Conservation (phyloP, 495 filamentous ascomycete genomes). For the Podospora fimiseda region DNA sequence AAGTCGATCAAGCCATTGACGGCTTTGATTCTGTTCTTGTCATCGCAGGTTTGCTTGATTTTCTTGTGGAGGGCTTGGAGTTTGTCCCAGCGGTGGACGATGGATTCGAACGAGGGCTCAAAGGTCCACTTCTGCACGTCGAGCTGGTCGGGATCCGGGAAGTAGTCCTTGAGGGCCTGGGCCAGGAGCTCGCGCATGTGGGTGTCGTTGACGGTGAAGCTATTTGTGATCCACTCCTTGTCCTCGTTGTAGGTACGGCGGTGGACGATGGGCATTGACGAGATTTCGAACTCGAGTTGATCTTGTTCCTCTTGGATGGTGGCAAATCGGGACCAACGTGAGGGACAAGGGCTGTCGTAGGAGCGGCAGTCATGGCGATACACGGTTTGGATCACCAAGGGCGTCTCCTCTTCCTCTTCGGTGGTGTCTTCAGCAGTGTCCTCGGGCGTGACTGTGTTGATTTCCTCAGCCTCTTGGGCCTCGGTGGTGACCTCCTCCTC, state of each 20-base stretch:
- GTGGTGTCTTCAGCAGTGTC: neutral
- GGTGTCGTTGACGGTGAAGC: constrained; percentile 20
- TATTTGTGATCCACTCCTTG: constrained; percentile 17
- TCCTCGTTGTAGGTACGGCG: constrained; percentile 1
- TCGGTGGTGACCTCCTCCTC: neutral
- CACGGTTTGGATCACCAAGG: constrained; percentile 1
- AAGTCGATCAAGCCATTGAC: constrained; percentile 45
- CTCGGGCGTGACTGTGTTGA: no score
- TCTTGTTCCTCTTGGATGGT: constrained; percentile 7
- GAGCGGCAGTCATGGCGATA: constrained; percentile 10
- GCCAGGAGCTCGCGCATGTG: constrained; percentile 35
- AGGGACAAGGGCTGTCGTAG: neutral
- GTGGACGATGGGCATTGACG: constrained; percentile 20
- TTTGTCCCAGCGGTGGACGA: constrained; percentile 54
- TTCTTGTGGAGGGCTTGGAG: constrained; percentile 31
- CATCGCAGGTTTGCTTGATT: constrained; percentile 28
- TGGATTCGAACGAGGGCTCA: constrained; percentile 43
- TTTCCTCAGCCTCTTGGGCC: no score
- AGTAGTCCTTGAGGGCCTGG: constrained; percentile 45
- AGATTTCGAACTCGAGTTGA: constrained; percentile 4
- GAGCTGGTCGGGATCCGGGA: constrained; percentile 47
- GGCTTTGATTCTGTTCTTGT: constrained; percentile 43
- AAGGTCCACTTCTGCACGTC: constrained; percentile 49
- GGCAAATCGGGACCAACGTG: constrained; percentile 16
- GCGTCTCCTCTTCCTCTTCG: neutral